phyloP scores from a whole-genome alignment of 768 basidiomycete genomes.

The Rhodocollybia butyracea region DNA sequence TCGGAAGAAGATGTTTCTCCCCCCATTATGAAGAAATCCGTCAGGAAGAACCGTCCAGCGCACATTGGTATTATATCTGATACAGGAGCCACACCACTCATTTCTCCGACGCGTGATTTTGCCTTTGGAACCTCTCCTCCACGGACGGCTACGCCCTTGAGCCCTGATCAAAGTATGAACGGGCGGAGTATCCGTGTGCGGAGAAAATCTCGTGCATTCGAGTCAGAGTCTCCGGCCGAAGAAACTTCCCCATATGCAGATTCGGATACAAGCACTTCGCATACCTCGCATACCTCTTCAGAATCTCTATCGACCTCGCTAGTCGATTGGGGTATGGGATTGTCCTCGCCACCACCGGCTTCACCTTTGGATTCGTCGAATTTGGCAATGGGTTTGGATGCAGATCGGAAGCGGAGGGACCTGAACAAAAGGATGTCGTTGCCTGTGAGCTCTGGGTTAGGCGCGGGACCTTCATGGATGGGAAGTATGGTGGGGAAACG shows the following conservation, averaged over 20 bases:
- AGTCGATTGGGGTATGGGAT: slow-evolving; percentile 5
- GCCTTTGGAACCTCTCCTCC: slow-evolving; percentile 6
- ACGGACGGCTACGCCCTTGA: not conserved
- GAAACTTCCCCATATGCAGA: not conserved
- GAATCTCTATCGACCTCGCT: slow-evolving; percentile 6
- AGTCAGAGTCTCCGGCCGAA: not conserved
- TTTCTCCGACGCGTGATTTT: slow-evolving; percentile 49
- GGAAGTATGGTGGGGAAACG: slow-evolving; percentile 55
- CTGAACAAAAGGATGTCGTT: slow-evolving; percentile 1
- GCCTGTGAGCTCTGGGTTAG: slow-evolving; percentile 11
- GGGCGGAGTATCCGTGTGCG: not conserved
- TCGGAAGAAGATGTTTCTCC: slow-evolving; percentile 1
- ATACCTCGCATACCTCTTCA: too few species aligned
- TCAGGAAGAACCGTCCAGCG: slow-evolving; percentile 17
- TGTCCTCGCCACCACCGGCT: not conserved
- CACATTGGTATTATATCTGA: slow-evolving; percentile 41
- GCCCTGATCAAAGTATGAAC: not conserved
- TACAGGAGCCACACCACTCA: slow-evolving; percentile 46
- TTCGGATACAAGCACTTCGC: slow-evolving; percentile 1
- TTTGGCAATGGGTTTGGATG: slow-evolving; percentile 17
- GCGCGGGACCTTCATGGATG: slow-evolving; percentile 39
- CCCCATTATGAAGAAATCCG: slow-evolving; percentile 15
- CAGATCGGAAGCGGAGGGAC: slow-evolving; percentile 12
- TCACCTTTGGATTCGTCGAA: not conserved
- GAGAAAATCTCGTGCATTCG: slow-evolving; percentile 1